Base-by-base conservation (phyloP, 192 early-diverging fungal species). In the Coemansia pectinata region DNA sequence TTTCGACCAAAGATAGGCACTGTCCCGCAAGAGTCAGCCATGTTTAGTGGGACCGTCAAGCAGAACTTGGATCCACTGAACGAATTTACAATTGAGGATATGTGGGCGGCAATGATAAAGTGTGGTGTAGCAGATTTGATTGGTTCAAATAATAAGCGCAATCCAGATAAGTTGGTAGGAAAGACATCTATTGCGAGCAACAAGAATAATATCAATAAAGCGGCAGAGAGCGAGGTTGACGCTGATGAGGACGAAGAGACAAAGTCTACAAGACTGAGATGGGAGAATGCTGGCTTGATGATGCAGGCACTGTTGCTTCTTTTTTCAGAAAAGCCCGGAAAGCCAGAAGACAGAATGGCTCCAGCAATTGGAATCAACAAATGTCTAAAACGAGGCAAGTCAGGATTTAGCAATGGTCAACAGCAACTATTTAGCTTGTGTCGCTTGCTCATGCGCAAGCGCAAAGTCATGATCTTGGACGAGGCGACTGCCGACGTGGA, bases 401-500 rank as follows among this genome's bases (percentile, higher is more conserved):
- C 12, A 27, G 71, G 50, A 48, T 62, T 85, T 38, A 74, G 74
- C 40, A 58, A 62, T 11, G 77, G 90, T 9, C 89, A 91, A 69
- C 78, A 75, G n/a, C 89, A 91, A 73, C 78, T 91, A 25, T 65
- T 91, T 34, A 85, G 81, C 62, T 79, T 91, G 23, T 88, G 88
- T 7, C 76, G 88, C 4, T 81, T 86, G 23, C 66, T 91, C 52
- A 65, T 91, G 39, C 44, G 66, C 60, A 74, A 70, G 31, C 86
- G 87, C 50, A 69, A 76, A 14, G 76, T 91, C 23, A 55, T 92
- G 17, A 64, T 89, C 19, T 65, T 91, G 63, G 90, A 92, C 53
- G 90, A 92, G 60, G 91, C 91, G 3, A 92, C 91, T 5, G 81
- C 90, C 8, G 69, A 81, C 0, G 81, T 91, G 8, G 90, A 92